Percentiles rank a stretch among this genome's conserved stretches.
phyloP scores from a whole-genome alignment of 2,329 filamentous ascomycete genomes.

The Cercospora canescens region DNA sequence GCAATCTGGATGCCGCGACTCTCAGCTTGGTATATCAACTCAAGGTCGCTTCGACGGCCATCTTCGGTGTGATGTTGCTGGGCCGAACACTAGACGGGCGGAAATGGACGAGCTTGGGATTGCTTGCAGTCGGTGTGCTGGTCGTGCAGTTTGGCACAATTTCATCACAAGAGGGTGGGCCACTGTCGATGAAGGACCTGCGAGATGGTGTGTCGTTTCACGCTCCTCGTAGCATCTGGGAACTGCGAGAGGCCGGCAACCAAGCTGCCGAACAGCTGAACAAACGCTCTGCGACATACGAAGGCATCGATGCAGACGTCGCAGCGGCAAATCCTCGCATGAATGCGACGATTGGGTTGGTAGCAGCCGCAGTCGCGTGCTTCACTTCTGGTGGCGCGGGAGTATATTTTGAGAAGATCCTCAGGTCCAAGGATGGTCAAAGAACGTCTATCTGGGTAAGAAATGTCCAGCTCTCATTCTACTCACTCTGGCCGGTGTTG shows the following conservation, averaged over 20 bases:
- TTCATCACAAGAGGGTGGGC: constrained; percentile 53
- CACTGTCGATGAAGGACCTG: constrained; percentile 60
- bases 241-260: constrained; percentile 67
- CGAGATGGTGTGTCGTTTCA: constrained; percentile 61
- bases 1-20: constrained; percentile 86
- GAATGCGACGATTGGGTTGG: constrained; percentile 77
- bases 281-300: constrained; percentile 82
- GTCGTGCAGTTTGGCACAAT: constrained; percentile 76
- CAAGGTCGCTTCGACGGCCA: constrained; percentile 86
- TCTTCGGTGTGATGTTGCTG: constrained; percentile 81
- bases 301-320: constrained; percentile 74
- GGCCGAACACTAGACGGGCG: constrained; percentile 67
- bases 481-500: constrained; percentile 86
- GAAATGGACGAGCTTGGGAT: constrained; percentile 77
- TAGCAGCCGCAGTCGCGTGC: constrained; percentile 76
- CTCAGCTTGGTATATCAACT: constrained; percentile 94
- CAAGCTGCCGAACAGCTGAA: constrained; percentile 51
- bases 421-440: constrained; percentile 67
- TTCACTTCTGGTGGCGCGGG: constrained; percentile 80
- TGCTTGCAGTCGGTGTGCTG: constrained; percentile 79
- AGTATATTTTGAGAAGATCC: constrained; percentile 85
- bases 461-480: constrained; percentile 92
- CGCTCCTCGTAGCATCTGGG: constrained; percentile 77
- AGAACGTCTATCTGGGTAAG: constrained; percentile 85
- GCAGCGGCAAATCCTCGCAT: constrained; percentile 57